These are phyloP conservation scores for Bertia moriformis DNA, from an alignment of 2,329 filamentous ascomycete genomes.

Conservation along the genomic window DNA sequence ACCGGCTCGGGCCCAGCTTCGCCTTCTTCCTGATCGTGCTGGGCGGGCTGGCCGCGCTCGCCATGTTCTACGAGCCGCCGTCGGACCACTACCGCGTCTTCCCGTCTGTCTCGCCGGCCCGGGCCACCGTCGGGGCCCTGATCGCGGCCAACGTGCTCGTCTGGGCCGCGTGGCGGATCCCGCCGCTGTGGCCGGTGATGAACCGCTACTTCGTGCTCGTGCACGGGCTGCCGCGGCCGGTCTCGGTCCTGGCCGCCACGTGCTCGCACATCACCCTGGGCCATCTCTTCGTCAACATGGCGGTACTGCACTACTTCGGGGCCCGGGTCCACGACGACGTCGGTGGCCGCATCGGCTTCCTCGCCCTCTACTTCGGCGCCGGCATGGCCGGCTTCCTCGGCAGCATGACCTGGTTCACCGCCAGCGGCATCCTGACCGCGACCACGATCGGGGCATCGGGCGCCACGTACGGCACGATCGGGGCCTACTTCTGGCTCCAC, in stretches of 20 bases:
- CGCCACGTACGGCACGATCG: constrained; percentile 43
- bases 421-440: constrained; percentile 26
- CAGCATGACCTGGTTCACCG: constrained; percentile 35
- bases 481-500: constrained; percentile 47
- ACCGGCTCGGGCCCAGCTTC: constrained; percentile 40
- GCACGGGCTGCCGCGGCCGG: constrained; percentile 47
- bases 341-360: constrained; percentile 48
- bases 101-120: constrained; percentile 44
- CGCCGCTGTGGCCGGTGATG: constrained; percentile 48
- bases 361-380: constrained; percentile 48
- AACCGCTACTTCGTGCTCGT: constrained; percentile 56
- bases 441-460: constrained; percentile 55
- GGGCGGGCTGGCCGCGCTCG: constrained; percentile 24
- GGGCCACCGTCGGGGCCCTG: constrained; percentile 48
- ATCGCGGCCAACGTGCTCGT: constrained; percentile 43
- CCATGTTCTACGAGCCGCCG: constrained; percentile 35
- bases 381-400: constrained; percentile 43
- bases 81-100: constrained; percentile 32
- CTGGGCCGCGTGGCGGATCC: constrained; percentile 45
- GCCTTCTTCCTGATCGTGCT: constrained; percentile 29
- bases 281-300: constrained; percentile 53
- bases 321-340: constrained; percentile 55
- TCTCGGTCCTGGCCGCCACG: constrained; percentile 45
- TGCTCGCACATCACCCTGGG: constrained; percentile 53
- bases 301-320: constrained; percentile 51